Evolutionary conservation across 805 yeast species (phyloP), one percentile per base, ranked within the genome.

Genomic region (Hanseniaspora valbyensis): DNA sequence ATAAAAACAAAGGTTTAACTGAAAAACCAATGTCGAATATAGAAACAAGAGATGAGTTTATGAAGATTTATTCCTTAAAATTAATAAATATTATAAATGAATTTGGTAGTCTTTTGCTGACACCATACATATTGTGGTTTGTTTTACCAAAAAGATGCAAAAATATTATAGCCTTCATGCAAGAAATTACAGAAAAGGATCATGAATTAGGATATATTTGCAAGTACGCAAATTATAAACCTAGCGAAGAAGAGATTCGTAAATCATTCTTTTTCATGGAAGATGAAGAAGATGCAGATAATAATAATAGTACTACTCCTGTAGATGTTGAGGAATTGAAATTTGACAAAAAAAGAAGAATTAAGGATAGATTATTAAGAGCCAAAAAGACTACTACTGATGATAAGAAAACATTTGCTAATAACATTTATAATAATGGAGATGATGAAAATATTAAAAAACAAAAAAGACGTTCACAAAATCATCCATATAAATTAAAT

Each of bases 171-270:
- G 97, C 92, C 61, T 92, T 92, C 60, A 86, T 90, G 64, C 69
- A 97, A 51, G 96, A 90, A 53, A 82, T 77, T 57, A 80, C 95
- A 12, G 80, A 88, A 12, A 92, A 90, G 62, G 86, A 89, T 43
- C 96, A 89, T 67, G 97, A 96, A 0, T 69, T 92, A 37, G 99
- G 98, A 0, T 83, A 89, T 60, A 95, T 92, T 34, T 90, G 97
- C 61, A 81, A 86, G 28, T 87, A 81, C 71, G 97, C 97, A 2
- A 85, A 86, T 80, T 92, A 92, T 66, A 82, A 86, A 56, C 53
- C 26, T 37, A 22, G 12, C n/a, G 34, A 26, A 19, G 50, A 18
- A 54, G 56, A 22, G 21, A 51, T 7, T 29, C 49, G 42, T 54
- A 55, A 49, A 54, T 42, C 33, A 40, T 42, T 42, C 49, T 49